phyloP scores from a whole-genome alignment of 164 flowering plant genomes.

The Sedum album region DNA sequence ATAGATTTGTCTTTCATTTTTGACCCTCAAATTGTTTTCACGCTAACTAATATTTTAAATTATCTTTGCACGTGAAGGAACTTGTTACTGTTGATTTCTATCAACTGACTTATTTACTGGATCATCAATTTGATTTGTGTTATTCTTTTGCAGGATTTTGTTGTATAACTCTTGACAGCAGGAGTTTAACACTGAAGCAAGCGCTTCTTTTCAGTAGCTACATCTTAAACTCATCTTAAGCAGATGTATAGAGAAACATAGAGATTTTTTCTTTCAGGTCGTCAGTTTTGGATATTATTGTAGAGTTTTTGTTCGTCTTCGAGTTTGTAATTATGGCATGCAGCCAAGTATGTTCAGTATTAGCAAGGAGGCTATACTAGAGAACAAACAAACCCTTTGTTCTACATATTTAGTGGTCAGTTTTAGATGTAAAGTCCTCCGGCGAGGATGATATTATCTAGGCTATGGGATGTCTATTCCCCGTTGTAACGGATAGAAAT shows the following conservation, averaged over 20 bases:
- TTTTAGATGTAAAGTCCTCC: background rate
- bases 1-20: no score
- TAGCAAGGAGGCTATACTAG: background rate
- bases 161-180: background rate
- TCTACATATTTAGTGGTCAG: conserved; percentile 11
- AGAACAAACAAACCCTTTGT: background rate
- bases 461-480: background rate
- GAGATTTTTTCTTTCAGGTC: background rate
- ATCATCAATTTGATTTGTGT: background rate
- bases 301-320: background rate
- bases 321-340: background rate
- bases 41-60: no score
- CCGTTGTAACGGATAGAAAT: background rate
- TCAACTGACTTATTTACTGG: background rate
- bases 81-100: no score
- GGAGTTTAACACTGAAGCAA: background rate
- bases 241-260: background rate
- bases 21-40: no score
- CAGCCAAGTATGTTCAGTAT: background rate
- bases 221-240: background rate
- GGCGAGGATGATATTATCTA: background rate
- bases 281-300: background rate
- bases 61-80: no score
- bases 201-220: background rate
- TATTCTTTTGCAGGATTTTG: conserved; percentile 1